Evolutionary conservation across 306 rosid genomes (phyloP), one percentile per base, ranked within the genome.

Genomic region (Abrus pulchellus): DNA sequence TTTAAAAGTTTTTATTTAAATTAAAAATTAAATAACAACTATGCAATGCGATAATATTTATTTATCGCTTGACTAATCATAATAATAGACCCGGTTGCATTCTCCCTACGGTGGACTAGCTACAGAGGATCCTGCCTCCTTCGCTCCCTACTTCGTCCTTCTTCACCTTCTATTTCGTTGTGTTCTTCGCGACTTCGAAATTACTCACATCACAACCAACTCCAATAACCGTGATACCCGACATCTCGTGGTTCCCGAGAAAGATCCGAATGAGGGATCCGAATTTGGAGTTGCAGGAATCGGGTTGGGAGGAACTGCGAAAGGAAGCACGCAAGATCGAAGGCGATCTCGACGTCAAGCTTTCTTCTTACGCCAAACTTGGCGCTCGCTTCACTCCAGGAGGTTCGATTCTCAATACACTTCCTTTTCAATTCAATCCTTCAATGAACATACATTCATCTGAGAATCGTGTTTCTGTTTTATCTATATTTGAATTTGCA

Each of bases 301-400:
- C 97, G 52, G 99, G 99, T 63, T 96, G 99, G 99, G 99, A 96
- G 74, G 99, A 93, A 82, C 88, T 93, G 79, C 90, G 99, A 60
- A 88, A 88, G 76, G 99, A 96, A 83, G 99, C 99, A 8, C 76
- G 98, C 59, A 96, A 96, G 92, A 90, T 96, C 89, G 99, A 96
- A 71, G 98, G 99, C 20, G 98, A 96, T 89, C 97, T 96, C 83
- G 99, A 96, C 77, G 98, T 92, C 72, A 96, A 96, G 89, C 97
- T 96, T 54, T 90, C 97, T 81, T 93, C 99, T 45, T 96, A 96
- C 67, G 97, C 91, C 13, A 96, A 93, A 66, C 90, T 96, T 48
- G 98, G 99, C 10, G 87, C 93, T 72, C 88, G 98, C 74, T 95
- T 92, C 87, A 90, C 97, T 2, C 99, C 92, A 88, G 94, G 93